phyloP scores from a whole-genome alignment of 2,329 filamentous ascomycete genomes.

The Leptographium lundbergii region DNA sequence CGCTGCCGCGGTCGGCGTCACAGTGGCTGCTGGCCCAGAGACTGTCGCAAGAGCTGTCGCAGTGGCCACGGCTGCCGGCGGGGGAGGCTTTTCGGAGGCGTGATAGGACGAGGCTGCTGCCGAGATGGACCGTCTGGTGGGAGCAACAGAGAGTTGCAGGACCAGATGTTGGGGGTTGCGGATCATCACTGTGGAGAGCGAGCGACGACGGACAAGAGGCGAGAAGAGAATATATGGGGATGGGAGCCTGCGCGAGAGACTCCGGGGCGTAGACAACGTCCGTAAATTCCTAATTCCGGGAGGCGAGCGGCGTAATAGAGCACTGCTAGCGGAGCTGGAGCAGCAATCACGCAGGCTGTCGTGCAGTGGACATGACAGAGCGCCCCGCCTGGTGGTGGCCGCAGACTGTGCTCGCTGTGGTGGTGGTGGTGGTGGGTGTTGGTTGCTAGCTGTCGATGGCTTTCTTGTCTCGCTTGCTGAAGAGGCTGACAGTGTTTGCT shows the following conservation, averaged over 20 bases:
- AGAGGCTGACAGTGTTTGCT: no score
- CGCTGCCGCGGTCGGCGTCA: not conserved
- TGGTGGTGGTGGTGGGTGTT: not conserved
- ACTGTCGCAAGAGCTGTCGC: not conserved
- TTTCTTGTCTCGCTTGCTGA: not conserved
- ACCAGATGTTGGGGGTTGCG: conserved; percentile 10
- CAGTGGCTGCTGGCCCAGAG: not conserved
- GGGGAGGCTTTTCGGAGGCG: not conserved
- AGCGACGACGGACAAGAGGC: not conserved
- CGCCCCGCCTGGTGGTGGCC: not conserved
- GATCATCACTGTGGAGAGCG: conserved; percentile 8
- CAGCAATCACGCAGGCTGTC: not conserved
- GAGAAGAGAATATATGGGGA: not conserved
- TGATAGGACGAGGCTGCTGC: conserved; percentile 9
- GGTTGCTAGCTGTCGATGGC: not conserved
- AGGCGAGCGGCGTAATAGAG: not conserved
- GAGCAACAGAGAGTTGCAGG: conserved; percentile 13
- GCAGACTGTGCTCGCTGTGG: no score
- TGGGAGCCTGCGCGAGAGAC: not conserved
- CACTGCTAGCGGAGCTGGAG: not conserved
- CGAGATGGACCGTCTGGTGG: conserved; percentile 11
- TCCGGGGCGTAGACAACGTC: not conserved
- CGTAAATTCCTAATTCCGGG: not conserved
- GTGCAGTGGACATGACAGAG: not conserved
- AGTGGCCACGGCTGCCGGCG: not conserved